These are phyloP conservation scores for Gossypium herbaceum DNA, from an alignment of 345 rosid genomes.

Conservation along the genomic window DNA sequence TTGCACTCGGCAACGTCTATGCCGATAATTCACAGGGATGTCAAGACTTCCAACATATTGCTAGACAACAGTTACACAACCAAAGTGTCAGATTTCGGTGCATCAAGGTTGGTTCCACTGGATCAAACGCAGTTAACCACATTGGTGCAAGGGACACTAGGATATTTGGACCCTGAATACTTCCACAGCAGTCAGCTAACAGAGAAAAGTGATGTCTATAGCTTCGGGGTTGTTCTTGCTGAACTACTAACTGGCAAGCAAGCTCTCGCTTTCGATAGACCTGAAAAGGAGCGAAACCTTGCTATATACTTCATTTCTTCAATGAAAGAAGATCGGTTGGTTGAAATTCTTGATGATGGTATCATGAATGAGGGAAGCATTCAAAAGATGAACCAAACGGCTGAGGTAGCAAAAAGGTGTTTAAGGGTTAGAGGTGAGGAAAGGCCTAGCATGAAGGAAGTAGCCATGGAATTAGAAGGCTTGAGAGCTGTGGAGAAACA, in stretches of 20 bases:
- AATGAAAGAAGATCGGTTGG: conserved; percentile 26
- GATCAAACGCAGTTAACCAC: conserved; percentile 42
- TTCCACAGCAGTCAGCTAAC: neutral
- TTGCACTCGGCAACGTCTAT: conserved; percentile 33
- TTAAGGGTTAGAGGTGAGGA: conserved; percentile 32
- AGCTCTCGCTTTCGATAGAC: conserved; percentile 21
- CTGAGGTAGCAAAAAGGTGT: conserved; percentile 34
- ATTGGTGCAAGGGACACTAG: conserved; percentile 9
- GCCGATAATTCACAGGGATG: conserved; percentile 37
- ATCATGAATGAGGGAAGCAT: conserved; percentile 9
- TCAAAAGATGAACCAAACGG: conserved; percentile 26
- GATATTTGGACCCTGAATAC: conserved; percentile 15
- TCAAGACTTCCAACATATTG: conserved; percentile 42
- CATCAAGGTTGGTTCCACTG: conserved; percentile 34
- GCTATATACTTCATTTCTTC: conserved; percentile 26
- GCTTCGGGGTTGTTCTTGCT: conserved; percentile 40
- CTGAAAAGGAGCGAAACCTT: conserved; percentile 20
- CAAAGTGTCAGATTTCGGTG: conserved; percentile 48
- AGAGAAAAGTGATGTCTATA: conserved; percentile 29
- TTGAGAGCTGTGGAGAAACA: conserved; percentile 5
- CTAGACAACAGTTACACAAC: conserved; percentile 30
- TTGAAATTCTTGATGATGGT: conserved; percentile 25
- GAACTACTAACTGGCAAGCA: conserved; percentile 39
- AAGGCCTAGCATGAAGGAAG: conserved; percentile 42
- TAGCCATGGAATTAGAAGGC: conserved; percentile 26